Conservation (phyloP, 1,284 basidiomycete genomes). For the Melanopsichium pennsylvanicum region DNA sequence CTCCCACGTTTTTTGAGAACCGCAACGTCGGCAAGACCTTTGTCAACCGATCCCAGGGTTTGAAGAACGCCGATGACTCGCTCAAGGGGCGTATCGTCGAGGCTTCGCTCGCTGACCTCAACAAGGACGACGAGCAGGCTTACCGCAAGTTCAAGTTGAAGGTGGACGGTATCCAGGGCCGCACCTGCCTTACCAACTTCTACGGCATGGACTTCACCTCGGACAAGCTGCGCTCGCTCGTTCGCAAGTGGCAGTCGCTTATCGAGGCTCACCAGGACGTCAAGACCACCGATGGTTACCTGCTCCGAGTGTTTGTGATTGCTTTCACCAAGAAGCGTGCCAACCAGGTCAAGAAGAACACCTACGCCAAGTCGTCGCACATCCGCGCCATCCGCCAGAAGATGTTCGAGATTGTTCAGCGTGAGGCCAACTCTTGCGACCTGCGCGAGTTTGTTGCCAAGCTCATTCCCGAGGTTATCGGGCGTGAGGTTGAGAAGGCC, state of each 20-base stretch:
- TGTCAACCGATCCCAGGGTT: conserved; percentile 95
- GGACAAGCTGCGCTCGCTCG: conserved; percentile 99
- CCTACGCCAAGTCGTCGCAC: conserved; percentile 94
- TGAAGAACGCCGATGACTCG: conserved; percentile 99
- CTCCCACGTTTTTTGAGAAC: conserved; percentile 96
- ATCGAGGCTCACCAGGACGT: conserved; percentile 99
- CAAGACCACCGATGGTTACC: conserved; percentile 99
- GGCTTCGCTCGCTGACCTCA: conserved; percentile 94
- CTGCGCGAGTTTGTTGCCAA: conserved; percentile 94
- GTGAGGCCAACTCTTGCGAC: conserved; percentile 93
- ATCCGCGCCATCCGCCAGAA: conserved; percentile 97
- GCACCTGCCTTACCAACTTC: conserved; percentile 99
- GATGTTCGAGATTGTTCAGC: conserved; percentile 99
- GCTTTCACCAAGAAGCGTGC: conserved; percentile 98
- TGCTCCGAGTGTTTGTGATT: conserved; percentile 97
- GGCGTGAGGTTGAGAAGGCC: conserved; percentile 99
- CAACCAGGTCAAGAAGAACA: conserved; percentile 98
- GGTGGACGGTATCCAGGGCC: conserved; percentile 97
- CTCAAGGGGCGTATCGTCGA: conserved; percentile 97
- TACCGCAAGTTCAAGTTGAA: conserved; percentile 99
- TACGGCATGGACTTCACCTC: conserved; percentile 99
- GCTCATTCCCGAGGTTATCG: conserved; percentile 98
- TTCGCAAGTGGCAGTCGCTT: conserved; percentile 99
- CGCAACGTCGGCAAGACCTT: conserved; percentile 98
- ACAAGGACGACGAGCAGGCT: conserved; percentile 99